phyloP scores from a whole-genome alignment of 1,284 basidiomycete species.

The Ceratobasidium theobromae region DNA sequence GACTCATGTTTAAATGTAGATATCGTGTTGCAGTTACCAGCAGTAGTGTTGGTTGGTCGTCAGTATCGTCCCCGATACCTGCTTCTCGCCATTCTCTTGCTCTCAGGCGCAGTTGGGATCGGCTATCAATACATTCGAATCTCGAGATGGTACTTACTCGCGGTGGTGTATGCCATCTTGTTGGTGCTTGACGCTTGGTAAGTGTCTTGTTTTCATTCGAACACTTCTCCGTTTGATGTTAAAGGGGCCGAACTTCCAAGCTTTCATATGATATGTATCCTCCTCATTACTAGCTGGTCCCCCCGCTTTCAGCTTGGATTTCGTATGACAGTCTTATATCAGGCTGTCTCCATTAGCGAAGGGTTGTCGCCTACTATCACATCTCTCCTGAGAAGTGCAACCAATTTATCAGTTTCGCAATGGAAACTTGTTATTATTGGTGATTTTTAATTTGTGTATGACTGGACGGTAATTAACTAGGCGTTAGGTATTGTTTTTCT shows the following conservation, averaged over 20 bases:
- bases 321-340: slow-evolving; percentile 7
- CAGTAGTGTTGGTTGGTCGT: slow-evolving; percentile 18
- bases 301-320: slow-evolving; percentile 9
- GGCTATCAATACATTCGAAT: slow-evolving; percentile 1
- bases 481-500: not conserved
- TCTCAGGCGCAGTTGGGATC: slow-evolving; percentile 10
- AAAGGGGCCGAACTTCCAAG: not conserved
- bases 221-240: not conserved
- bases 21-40: slow-evolving; percentile 12
- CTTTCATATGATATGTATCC: slow-evolving; percentile 7
- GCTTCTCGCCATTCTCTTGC: slow-evolving; percentile 6
- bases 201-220: not conserved
- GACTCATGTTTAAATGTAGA: not conserved
- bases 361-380: not conserved
- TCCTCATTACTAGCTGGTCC: slow-evolving; percentile 20
- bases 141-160: slow-evolving; percentile 6
- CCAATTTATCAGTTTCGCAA: not conserved
- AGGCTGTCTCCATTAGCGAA: not conserved
- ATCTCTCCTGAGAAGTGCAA: slow-evolving; percentile 1
- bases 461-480: not conserved
- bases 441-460: not conserved
- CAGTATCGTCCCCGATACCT: slow-evolving; percentile 9
- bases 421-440: slow-evolving; percentile 14
- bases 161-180: slow-evolving; percentile 1
- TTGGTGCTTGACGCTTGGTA: not conserved